Percentiles rank a stretch among this genome's conserved stretches.
phyloP scores from a whole-genome alignment of 441 rosid genomes.

The Corymbia calophylla region DNA sequence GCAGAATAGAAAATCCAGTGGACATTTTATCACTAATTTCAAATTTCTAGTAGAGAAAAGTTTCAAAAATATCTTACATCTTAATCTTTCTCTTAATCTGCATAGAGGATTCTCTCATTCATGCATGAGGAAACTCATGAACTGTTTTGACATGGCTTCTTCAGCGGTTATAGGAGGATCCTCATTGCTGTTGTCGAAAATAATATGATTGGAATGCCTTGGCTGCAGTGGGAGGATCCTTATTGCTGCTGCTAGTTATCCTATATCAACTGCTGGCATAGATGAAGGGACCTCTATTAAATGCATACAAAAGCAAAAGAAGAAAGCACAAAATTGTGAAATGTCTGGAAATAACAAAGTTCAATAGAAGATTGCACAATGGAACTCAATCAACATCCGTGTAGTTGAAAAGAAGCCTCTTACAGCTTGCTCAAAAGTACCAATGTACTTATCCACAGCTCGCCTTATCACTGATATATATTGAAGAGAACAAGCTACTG shows the following conservation, averaged over 20 bases:
- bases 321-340: background rate
- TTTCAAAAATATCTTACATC: background rate
- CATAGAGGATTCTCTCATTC: background rate
- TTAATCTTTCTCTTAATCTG: background rate
- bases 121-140: background rate
- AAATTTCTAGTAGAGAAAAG: background rate
- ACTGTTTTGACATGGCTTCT: background rate
- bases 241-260: too few species aligned
- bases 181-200: background rate
- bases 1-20: background rate
- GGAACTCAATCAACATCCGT: background rate
- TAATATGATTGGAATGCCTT: too few species aligned
- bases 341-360: background rate
- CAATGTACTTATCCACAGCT: constrained; percentile 89
- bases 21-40: background rate
- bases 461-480: constrained; percentile 97
- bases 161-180: background rate
- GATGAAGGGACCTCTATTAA: background rate
- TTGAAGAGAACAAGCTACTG: constrained; percentile 79
- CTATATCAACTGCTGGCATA: too few species aligned
- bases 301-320: background rate
- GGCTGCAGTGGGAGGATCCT: too few species aligned
- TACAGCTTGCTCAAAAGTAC: constrained; percentile 99
- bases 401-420: constrained; percentile 16
- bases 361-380: background rate